A percentile compares a stretch with the other conserved stretches of the same genome.
These are phyloP conservation scores for Zymoseptoria brevis DNA, from an alignment of 2,329 filamentous ascomycete genomes.

Conservation along the genomic window DNA sequence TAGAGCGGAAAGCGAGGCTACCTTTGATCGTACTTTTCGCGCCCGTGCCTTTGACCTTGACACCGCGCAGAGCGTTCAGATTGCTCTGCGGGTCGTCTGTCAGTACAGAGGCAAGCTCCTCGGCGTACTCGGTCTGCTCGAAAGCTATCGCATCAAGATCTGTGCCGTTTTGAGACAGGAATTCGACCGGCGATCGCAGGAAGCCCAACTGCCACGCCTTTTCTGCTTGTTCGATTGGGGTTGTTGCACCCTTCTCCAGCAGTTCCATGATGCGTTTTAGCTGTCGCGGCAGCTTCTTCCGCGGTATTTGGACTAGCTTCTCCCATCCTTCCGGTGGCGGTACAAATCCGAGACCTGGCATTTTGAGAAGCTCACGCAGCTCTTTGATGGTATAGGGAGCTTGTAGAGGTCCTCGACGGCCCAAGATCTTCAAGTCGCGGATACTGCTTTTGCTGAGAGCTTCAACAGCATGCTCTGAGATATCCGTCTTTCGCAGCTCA, in stretches of 20 bases:
- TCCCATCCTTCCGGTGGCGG: conserved; percentile 37
- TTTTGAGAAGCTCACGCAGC: conserved; percentile 73
- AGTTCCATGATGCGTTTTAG: conserved; percentile 73
- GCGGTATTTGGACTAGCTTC: conserved; percentile 42
- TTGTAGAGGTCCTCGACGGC: conserved; percentile 72
- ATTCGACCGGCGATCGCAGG: conserved; percentile 67
- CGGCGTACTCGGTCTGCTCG: conserved; percentile 39
- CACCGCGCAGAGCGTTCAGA: conserved; percentile 23
- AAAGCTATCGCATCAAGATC: conserved; percentile 61
- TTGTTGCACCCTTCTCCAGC: conserved; percentile 63
- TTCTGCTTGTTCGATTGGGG: conserved; percentile 39
- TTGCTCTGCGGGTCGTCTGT: conserved; percentile 22
- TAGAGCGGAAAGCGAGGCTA: conserved; percentile 77
- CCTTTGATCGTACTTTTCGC: conserved; percentile 46
- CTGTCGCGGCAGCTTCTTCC: conserved; percentile 62
- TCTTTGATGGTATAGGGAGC: conserved; percentile 96
- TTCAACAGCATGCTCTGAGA: conserved; percentile 74
- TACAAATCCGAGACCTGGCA: conserved; percentile 64
- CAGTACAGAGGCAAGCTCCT: conserved; percentile 11
- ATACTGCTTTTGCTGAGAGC: conserved; percentile 64
- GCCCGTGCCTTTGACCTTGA: conserved; percentile 26
- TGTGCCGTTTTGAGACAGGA: conserved; percentile 46
- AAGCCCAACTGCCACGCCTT: conserved; percentile 83
- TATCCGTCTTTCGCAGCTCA: conserved; percentile 71
- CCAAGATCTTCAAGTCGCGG: conserved; percentile 76